Percentiles rank a stretch among this genome's conserved stretches.
Conservation (phyloP, 1,139 yeast species). For the Spathaspora sp. region DNA sequence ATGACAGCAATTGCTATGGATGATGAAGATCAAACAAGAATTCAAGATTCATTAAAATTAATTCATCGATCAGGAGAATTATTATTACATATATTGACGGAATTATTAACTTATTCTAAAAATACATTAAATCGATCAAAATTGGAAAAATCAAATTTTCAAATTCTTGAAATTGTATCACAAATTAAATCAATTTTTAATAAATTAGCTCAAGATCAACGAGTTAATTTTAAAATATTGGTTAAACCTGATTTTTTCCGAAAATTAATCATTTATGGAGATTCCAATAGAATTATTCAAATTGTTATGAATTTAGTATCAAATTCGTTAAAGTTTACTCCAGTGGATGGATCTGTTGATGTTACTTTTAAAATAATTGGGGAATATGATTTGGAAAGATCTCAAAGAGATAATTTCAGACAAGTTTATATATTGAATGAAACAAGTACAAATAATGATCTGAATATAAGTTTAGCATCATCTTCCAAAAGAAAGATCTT, state of each 20-base stretch:
- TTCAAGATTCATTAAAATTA: constrained; percentile 65
- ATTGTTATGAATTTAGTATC: constrained; percentile 85
- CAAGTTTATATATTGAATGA: constrained; percentile 28
- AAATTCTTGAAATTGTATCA: constrained; percentile 69
- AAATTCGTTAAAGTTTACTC: constrained; percentile 86
- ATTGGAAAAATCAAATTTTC: constrained; percentile 77
- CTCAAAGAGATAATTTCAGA: constrained; percentile 30
- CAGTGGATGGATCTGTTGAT: constrained; percentile 76
- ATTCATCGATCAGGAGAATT: constrained; percentile 88
- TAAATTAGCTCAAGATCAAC: constrained; percentile 76
- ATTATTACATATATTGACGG: constrained; percentile 82
- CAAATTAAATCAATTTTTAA: constrained; percentile 88
- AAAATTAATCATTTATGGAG: constrained; percentile 73
- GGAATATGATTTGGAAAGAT: constrained; percentile 57
- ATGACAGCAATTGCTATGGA: constrained; percentile 94
- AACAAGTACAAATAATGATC: constrained; percentile 1
- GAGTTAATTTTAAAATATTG: constrained; percentile 59
- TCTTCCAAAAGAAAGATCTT: not conserved
- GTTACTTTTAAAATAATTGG: constrained; percentile 69
- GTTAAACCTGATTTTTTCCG: constrained; percentile 62
- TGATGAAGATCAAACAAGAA: constrained; percentile 64
- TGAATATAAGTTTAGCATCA: not conserved
- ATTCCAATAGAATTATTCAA: constrained; percentile 82
- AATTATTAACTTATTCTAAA: constrained; percentile 83
- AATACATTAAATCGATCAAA: constrained; percentile 87